Conservation (phyloP, 768 basidiomycete genomes). For the Lyophyllum semitale region DNA sequence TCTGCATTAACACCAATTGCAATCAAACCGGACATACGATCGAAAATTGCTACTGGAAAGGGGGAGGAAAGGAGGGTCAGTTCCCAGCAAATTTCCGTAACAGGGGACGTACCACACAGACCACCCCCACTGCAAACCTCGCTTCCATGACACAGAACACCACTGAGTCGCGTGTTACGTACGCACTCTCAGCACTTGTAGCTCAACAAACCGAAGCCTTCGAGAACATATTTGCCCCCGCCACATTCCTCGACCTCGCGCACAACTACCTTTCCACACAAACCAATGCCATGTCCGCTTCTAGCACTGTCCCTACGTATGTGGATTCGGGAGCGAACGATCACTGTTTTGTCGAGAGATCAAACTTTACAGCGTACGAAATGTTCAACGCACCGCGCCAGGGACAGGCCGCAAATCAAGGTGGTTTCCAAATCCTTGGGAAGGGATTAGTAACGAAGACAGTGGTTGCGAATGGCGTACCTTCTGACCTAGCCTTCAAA, state of each 20-base stretch:
- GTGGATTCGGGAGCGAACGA: not conserved
- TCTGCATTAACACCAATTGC: not conserved
- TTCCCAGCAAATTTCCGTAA: not conserved
- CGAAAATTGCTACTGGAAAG: not conserved
- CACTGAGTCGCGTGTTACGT: not conserved
- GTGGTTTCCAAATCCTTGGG: not conserved
- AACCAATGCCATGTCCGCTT: not conserved
- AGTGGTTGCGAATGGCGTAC: not conserved
- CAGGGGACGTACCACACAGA: not conserved
- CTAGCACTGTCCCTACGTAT: not conserved
- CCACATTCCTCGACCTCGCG: too few species aligned
- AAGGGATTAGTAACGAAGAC: not conserved
- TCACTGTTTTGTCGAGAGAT: not conserved
- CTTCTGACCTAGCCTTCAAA: not conserved
- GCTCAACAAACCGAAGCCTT: too few species aligned
- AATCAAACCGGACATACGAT: not conserved
- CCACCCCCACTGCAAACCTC: not conserved
- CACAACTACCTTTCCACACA: too few species aligned
- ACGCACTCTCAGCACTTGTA: not conserved
- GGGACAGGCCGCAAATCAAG: not conserved
- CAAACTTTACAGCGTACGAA: not conserved
- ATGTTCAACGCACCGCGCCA: not conserved
- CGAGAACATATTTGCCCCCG: not conserved
- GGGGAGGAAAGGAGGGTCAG: conserved; percentile 3
- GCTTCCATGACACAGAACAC: not conserved